Percentiles rank a stretch among this genome's conserved stretches.
Evolutionary conservation across 176 grass and related monocot species (phyloP).

Genomic region (Hsuehochloa calcarea): DNA sequence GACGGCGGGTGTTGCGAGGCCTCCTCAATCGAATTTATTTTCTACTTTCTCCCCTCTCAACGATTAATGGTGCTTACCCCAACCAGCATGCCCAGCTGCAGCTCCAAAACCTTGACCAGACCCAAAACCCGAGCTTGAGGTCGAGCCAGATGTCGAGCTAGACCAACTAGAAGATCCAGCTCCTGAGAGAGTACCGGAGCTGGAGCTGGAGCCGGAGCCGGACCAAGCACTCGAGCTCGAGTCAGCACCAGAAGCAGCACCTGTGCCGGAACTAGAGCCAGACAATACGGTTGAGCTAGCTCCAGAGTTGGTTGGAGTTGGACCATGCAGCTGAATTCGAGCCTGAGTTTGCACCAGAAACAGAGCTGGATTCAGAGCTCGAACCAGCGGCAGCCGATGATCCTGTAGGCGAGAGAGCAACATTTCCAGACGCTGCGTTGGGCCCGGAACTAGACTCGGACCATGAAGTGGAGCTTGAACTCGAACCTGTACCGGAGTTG

Average conservation of each 20-base stretch:
- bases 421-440: no score
- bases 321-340: constrained; percentile 30
- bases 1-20: no score
- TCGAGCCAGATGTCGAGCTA: constrained; percentile 41
- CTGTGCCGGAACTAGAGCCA: neutral
- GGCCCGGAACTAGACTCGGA: constrained; percentile 18
- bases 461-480: neutral
- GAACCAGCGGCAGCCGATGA: constrained; percentile 3
- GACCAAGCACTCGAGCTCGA: constrained; percentile 45
- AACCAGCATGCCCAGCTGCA: neutral
- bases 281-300: neutral
- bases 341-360: neutral
- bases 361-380: neutral
- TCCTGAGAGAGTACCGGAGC: neutral
- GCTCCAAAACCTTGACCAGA: constrained; percentile 23
- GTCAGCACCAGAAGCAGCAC: neutral
- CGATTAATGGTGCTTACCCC: constrained; percentile 29
- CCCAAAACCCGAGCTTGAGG: constrained; percentile 22
- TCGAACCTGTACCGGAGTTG: neutral
- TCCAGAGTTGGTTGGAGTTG: constrained; percentile 16
- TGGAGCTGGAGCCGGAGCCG: neutral
- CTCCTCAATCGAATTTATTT: no score
- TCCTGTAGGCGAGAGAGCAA: neutral
- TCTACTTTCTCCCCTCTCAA: no score
- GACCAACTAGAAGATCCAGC: constrained; percentile 39